Evolutionary conservation across 805 yeast genomes (phyloP), one percentile per base, ranked within the genome.

Genomic region (Metschnikowia cubensis): DNA sequence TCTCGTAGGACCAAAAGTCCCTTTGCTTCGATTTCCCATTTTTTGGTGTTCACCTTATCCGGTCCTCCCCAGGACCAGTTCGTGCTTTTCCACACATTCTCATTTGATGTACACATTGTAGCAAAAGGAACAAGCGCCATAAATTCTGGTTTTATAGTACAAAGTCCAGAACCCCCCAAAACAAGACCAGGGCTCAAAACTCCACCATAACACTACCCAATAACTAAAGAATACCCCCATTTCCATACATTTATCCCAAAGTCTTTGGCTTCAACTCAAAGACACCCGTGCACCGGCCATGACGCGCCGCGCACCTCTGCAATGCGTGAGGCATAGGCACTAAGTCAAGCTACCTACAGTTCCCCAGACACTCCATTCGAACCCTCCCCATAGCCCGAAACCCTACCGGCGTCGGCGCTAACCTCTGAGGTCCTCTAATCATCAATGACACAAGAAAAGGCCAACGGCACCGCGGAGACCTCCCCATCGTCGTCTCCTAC

Each of bases 261-360:
- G 5, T 18, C 15, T 29, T 25, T 25, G 11, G 29, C 29, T 25
- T 25, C 11, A 25, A 10, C 15, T 17, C 15, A 2, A 18, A 17
- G 14, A 42, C 14, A 42, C 45, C 45, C 37, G 45, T 42, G 14
- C 45, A 32, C 45, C 45, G 1, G 6, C 14, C n/a, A 15, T n/a
- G 22, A 32, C 45, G 37, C 45, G 45, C 45, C 36, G 44, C 44
- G 32, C 44, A 17, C 42, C 42, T 36, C 45, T 42, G 44, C 44
- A 41, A 41, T 42, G 45, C 45, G 31, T 33, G n/a, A 33, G 18
- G 45, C 37, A n/a, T 33, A 41, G 36, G 37, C 29, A 20, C 45
- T 20, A 32, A 13, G 21, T 18, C 18, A 36, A 18, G 22, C 8
- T 11, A 21, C 6, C 20, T 18, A 18, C 39, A 38, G 31, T 38